phyloP scores from a whole-genome alignment of 306 rosid genomes.

The Acacia crassicarpa region DNA sequence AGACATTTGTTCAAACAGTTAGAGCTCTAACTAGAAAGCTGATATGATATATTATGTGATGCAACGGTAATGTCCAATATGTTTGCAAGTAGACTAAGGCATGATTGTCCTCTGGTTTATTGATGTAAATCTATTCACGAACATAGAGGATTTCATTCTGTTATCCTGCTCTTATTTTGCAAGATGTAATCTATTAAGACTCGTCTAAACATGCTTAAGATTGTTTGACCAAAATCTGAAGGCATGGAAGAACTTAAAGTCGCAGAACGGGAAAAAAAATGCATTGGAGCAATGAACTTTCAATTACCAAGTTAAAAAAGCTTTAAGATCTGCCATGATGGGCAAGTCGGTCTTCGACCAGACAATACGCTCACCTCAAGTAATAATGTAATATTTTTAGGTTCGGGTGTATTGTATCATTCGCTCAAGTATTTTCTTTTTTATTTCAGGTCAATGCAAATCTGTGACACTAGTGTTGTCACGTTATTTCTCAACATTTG shows the following conservation, averaged over 20 bases:
- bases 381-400: background rate
- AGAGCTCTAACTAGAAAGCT: conserved; percentile 33
- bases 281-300: background rate
- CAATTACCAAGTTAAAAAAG: background rate
- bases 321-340: background rate
- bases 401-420: background rate
- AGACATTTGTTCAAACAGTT: conserved; percentile 27
- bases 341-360: background rate
- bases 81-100: conserved; percentile 39
- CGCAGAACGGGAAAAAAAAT: background rate
- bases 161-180: conserved; percentile 15
- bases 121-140: conserved; percentile 32
- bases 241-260: background rate
- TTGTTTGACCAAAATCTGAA: background rate
- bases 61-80: conserved; percentile 30
- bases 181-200: background rate
- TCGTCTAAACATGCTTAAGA: background rate
- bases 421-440: background rate
- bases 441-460: background rate
- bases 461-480: background rate
- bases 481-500: background rate
- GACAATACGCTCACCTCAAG: background rate
- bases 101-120: conserved; percentile 26
- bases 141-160: conserved; percentile 7
- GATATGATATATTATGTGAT: background rate